phyloP scores from a whole-genome alignment of 768 basidiomycete species.

The Leccinum subtestaceum region DNA sequence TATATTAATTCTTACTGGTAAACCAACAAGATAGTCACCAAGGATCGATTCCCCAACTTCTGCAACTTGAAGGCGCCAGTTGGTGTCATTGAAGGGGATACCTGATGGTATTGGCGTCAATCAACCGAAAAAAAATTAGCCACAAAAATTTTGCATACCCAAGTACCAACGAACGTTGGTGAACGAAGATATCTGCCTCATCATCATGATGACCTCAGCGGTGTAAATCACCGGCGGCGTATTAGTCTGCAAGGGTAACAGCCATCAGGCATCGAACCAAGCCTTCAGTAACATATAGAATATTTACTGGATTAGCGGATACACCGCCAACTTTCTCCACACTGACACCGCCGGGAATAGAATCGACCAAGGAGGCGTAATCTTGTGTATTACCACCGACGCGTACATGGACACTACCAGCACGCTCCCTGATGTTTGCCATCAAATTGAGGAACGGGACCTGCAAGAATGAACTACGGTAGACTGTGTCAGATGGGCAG shows the following conservation, averaged over 20 bases:
- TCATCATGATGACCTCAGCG: conserved; percentile 62
- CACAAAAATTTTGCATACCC: conserved; percentile 30
- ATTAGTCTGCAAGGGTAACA: not conserved
- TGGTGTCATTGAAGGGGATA: conserved; percentile 66
- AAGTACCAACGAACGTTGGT: conserved; percentile 67
- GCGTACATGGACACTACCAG: conserved; percentile 61
- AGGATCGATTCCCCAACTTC: conserved; percentile 59
- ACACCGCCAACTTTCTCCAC: conserved; percentile 46
- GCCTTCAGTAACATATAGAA: not conserved
- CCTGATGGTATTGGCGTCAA: conserved; percentile 27
- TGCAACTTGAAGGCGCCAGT: conserved; percentile 54
- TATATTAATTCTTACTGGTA: conserved; percentile 27
- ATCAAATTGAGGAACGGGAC: conserved; percentile 79
- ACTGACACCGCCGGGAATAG: conserved; percentile 44
- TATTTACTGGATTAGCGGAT: conserved; percentile 39
- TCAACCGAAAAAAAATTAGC: not conserved
- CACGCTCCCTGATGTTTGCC: conserved; percentile 63
- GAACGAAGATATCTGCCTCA: conserved; percentile 55
- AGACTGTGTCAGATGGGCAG: not conserved
- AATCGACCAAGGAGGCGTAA: conserved; percentile 47
- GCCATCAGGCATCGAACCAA: not conserved
- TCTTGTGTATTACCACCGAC: conserved; percentile 85
- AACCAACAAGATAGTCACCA: conserved; percentile 61
- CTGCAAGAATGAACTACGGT: conserved; percentile 44
- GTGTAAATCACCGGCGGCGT: conserved; percentile 53